Base-by-base conservation (phyloP, 257 asterid genomes). In the Scutellaria baicalensis region DNA sequence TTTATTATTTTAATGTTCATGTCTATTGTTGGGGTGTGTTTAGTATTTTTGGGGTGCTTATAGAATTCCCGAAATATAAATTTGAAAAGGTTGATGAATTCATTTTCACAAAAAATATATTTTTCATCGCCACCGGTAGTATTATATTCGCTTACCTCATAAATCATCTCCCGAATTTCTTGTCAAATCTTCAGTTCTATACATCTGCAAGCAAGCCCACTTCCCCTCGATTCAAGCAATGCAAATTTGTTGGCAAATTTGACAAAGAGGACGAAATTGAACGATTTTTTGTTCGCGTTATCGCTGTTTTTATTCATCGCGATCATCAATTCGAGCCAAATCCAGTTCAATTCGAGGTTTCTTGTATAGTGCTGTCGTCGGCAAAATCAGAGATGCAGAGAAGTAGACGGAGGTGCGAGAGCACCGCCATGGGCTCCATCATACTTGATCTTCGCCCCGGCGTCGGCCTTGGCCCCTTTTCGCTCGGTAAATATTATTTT, bases 381-480 rank as follows among this genome's bases (percentile, higher is more conserved):
- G 16, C 21, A 9, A 14, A 49, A 64, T 56, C 80, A 79, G 83
- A 64, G 40, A 72, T 81, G 89, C 96, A 84, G 85, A 85, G 95
- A 66, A 82, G 81, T 9, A 81, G 96, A 76, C 91, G 96, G 70
- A 82, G 96, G 79, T 91, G 96, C 72, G 96, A 91, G 78, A 87
- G 95, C 75, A 87, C 87, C 23, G 88, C 96, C 73, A 86, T 91
- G 97, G 96, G 93, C 48, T 84, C 92, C 73, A 91, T 91, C 63
- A 82, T 81, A 56, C 89, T 91, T 39, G 97, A 91, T 80, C 92
- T 91, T 60, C 94, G 97, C 23, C 96, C 97, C 13, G 97, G 96
- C 27, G 61, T 66, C 23, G 95, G 94, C 71, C 78, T 91, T 70
- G 97, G 97, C 51, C 92, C 96, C 36, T 91, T 88, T 76, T 72